Base-by-base conservation (phyloP, 2,329 filamentous ascomycete genomes). In the Leptographium flavum region DNA sequence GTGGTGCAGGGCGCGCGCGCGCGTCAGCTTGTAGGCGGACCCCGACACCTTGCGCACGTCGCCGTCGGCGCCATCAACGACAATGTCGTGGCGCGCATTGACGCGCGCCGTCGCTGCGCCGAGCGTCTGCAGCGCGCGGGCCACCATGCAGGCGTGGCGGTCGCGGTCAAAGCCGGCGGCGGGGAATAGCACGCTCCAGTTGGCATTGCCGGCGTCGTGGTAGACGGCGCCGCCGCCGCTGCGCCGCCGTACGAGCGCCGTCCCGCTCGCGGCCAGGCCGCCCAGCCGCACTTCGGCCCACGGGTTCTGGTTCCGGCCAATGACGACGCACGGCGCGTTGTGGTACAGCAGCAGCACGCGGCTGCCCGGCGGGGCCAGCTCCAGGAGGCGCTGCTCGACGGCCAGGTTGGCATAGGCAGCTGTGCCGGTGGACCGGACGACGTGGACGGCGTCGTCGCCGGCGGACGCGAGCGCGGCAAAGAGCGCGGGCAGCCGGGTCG, bases 301-400 rank as follows among this genome's bases (percentile, higher is more conserved):
- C 45, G 92, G 92, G 60, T 98, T 98, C 66, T 98, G 92, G 61
- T 98, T 98, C 49, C 92, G 80, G 37, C 92, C 92, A 53, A 98
- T 81, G 58, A 98, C 81, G 48, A 98, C 74, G 59, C 85, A 87
- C 1, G 90, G 87, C 32, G 76, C 65, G 64, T 98, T 96, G 55
- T 79, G 75, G 66, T 96, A 98, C 42, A 95, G 74, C 46, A 96
- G 83, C 2, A 96, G 74, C 42, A 96, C 64, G 14, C 75, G 81
- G 13, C 87, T 87, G 49, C 83, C 74, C 7, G 77, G 68, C 2
- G 80, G 74, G 0, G 82, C 81, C 45, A 78, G 77, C 55, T 85
- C 78, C 8, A 96, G 75, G 27, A 98, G 79, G 60, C 85, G 81
- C 60, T 96, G 87, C 67, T 98, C 92, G 55, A 95, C 81, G 28